Evolutionary conservation across 495 filamentous ascomycete species (phyloP), one percentile per base, ranked within the genome.

Genomic region (Trichocladium antarcticum): DNA sequence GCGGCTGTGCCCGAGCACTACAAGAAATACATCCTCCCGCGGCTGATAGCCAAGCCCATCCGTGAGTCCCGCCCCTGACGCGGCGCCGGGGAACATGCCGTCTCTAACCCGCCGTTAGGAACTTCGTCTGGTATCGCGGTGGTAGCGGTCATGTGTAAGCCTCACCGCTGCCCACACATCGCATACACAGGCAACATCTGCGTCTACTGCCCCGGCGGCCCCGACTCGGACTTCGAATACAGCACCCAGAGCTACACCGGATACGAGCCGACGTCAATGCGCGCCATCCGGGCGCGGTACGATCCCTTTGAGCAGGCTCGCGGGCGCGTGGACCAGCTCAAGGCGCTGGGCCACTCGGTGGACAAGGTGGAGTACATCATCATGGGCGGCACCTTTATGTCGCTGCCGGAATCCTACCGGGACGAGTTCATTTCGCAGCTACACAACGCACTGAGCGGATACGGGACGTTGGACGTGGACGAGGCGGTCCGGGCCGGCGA

Each of bases 281-380:
- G 92, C 50, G 92, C 92, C 47, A 98, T 98, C 56, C 83, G 93
- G 37, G 92, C 92, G 19, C 84, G 93, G 24, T 98, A 98, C 56
- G 93, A 98, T 64, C 93, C 92, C 9, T 97, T 93, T 61, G 92
- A 98, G 67, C 92, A 98, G 74, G 92, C 92, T 17, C 76, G 92
- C 57, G 92, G 92, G 28, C 80, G 92, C 37, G 92, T 98, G 19
- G 93, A 97, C 55, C 92, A 98, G 71, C 85, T 98, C 63, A 92
- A 93, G 62, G 79, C 84, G 5, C 72, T 98, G 15, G 92, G 92
- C 1, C 92, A 98, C 68, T 93, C 86, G 49, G 92, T 98, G 28
- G 92, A 98, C 66, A 98, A 98, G 61, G 92, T 98, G 2, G 92
- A 98, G 70, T 98, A 96, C 63, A 98, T 98, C 61, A 95, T 98